Evolutionary conservation across 2,329 filamentous ascomycete genomes (phyloP).

Genomic region (Keithomyces neogunnii): DNA sequence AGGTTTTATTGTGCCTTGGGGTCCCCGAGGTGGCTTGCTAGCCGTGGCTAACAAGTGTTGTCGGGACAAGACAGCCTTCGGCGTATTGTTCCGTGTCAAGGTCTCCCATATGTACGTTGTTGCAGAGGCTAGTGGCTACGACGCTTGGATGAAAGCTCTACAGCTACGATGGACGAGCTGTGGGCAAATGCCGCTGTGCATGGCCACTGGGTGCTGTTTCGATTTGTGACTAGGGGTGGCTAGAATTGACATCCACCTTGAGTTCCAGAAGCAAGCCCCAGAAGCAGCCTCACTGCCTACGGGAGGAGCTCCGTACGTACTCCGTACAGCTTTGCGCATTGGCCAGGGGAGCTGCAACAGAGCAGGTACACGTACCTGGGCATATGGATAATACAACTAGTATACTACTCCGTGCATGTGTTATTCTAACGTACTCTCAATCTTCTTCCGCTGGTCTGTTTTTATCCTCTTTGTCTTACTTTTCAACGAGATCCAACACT

Average conservation of each 20-base stretch:
- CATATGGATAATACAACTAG: too few species aligned
- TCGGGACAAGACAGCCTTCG: not conserved
- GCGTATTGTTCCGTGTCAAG: not conserved
- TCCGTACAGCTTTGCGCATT: too few species aligned
- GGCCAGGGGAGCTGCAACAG: too few species aligned
- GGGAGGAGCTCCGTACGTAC: not conserved
- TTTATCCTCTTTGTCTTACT: too few species aligned
- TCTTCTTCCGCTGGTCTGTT: too few species aligned
- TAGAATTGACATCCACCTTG: not conserved
- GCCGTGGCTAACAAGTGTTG: not conserved
- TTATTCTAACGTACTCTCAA: too few species aligned
- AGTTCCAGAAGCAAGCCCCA: not conserved
- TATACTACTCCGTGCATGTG: too few species aligned
- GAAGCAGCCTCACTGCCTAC: not conserved
- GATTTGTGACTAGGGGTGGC: not conserved
- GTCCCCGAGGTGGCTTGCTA: not conserved
- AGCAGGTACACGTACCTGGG: not conserved
- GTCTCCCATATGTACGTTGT: not conserved
- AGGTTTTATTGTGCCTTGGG: conserved; percentile 2
- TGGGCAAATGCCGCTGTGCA: not conserved
- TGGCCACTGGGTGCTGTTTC: not conserved
- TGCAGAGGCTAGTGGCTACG: not conserved
- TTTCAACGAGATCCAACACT: not conserved
- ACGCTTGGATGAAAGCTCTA: not conserved
- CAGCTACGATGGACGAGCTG: too few species aligned